Evolutionary conservation across 139 green algal genomes (phyloP), one percentile per base, ranked within the genome.

Genomic region (Chlamydomonas schloesseri): DNA sequence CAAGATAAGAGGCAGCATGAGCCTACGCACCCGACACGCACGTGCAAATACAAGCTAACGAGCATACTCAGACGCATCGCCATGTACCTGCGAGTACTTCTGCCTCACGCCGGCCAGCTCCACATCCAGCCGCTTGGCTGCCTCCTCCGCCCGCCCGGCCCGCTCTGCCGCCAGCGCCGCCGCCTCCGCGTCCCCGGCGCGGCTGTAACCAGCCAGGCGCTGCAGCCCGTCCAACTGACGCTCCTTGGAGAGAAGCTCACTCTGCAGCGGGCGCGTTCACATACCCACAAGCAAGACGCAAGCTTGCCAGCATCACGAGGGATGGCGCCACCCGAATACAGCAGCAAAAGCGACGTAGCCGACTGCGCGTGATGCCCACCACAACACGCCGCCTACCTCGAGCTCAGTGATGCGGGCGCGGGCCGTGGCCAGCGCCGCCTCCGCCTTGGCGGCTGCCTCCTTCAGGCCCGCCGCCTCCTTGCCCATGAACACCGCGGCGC

Each of bases 141-240:
- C 79, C 71, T 89, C 88, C 77, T 91, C 88, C 1, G 83, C 65
- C 23, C 69, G 53, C 23, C 24, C 29, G 8, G 81, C 69, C 4
- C 81, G 68, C 81, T 79, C 81, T 53, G 67, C 68, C 33, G 69
- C 81, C 42, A 34, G 69, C 18, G 55, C 69, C 0, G 69, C 68
- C 33, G 81, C 69, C 55, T 79, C 81, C 3, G 81, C 81, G 26
- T 79, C 81, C 3, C 81, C 81, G 11, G 81, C 34, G 14, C 53
- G 69, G 29, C 53, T 67, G 55, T 64, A 60, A 5, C 69, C 81
- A 28, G 58, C 55, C 50, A 64, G 69, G 53, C 81, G 81, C 47
- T 46, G 28, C 53, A 87, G 81, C 29, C 17, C 69, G 26, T 78
- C 68, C 34, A 71, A 2, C 69, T 87, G 69, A 29, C 81, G 69